These are phyloP conservation scores for Claviceps pusilla DNA, from an alignment of 2,329 filamentous ascomycete genomes.

Conservation along the genomic window DNA sequence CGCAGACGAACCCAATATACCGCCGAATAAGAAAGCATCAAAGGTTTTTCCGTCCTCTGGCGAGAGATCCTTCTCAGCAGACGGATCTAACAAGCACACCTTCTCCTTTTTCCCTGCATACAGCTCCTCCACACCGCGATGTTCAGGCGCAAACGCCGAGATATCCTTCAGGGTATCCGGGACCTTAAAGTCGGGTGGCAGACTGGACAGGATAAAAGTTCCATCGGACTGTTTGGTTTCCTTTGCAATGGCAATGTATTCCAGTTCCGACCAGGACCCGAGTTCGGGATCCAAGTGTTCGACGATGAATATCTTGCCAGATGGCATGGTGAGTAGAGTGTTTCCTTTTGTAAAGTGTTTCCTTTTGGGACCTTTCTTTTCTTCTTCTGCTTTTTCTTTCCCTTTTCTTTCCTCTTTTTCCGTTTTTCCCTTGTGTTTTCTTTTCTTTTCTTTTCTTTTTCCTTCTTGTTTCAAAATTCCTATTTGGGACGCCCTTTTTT, in stretches of 20 bases:
- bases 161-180: constrained; percentile 39
- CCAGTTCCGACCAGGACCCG: constrained; percentile 83
- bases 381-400: no score
- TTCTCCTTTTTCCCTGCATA: constrained; percentile 57
- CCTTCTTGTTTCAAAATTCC: neutral
- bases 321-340: constrained; percentile 18
- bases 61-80: constrained; percentile 63
- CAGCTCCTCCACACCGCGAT: constrained; percentile 66
- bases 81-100: constrained; percentile 81
- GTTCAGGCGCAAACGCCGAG: constrained; percentile 55
- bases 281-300: constrained; percentile 94
- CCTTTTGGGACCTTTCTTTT: no score
- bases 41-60: constrained; percentile 73
- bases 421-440: no score
- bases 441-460: neutral
- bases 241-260: constrained; percentile 75
- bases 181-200: constrained; percentile 55
- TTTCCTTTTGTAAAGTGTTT: no score
- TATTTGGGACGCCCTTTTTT: neutral
- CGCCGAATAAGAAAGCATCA: constrained; percentile 87
- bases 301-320: constrained; percentile 68
- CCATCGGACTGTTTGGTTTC: constrained; percentile 57
- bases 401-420: no score
- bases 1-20: constrained; percentile 61
- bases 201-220: constrained; percentile 67